phyloP scores from a whole-genome alignment of 2,329 filamentous ascomycete genomes.

The Aspergillus sojae region DNA sequence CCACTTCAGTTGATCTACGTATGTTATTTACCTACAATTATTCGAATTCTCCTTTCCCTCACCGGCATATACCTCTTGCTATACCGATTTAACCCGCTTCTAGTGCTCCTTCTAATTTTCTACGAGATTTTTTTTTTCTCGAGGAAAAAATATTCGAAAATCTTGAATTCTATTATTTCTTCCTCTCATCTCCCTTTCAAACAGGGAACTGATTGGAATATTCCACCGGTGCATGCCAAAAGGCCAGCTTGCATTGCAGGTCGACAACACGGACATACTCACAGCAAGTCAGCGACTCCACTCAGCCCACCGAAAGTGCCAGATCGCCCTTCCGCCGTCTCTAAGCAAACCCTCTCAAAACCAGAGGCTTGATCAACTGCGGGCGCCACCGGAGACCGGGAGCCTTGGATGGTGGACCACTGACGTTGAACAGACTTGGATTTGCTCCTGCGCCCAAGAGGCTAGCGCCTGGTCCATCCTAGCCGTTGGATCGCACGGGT shows the following conservation, averaged over 20 bases:
- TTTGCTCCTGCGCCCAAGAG: slow-evolving; percentile 19
- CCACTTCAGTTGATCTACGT: background rate
- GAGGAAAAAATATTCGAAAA: background rate
- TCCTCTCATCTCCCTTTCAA: background rate
- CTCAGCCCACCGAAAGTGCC: slow-evolving; percentile 21
- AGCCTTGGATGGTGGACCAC: slow-evolving; percentile 18
- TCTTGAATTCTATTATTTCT: background rate
- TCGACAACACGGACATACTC: background rate
- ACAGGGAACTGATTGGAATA: background rate
- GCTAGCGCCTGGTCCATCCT: slow-evolving; percentile 23
- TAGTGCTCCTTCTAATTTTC: background rate
- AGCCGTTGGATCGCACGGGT: slow-evolving; percentile 26
- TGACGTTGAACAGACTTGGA: slow-evolving; percentile 23
- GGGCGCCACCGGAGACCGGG: slow-evolving; percentile 24
- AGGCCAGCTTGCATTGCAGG: slow-evolving; percentile 15
- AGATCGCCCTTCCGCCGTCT: slow-evolving; percentile 21
- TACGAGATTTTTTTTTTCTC: background rate
- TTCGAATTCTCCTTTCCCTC: background rate
- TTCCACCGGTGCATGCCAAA: slow-evolving; percentile 10
- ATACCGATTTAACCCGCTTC: background rate
- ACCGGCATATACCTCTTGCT: background rate
- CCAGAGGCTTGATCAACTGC: slow-evolving; percentile 23
- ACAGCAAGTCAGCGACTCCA: slow-evolving; percentile 14
- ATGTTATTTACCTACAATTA: slow-evolving; percentile 1
- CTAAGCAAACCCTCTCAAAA: slow-evolving; percentile 16